A percentile compares a stretch with the other conserved stretches of the same genome.
These are phyloP conservation scores for Syncephalastrum contaminatum DNA, from an alignment of 371 early-diverging fungal genomes.

Conservation along the genomic window DNA sequence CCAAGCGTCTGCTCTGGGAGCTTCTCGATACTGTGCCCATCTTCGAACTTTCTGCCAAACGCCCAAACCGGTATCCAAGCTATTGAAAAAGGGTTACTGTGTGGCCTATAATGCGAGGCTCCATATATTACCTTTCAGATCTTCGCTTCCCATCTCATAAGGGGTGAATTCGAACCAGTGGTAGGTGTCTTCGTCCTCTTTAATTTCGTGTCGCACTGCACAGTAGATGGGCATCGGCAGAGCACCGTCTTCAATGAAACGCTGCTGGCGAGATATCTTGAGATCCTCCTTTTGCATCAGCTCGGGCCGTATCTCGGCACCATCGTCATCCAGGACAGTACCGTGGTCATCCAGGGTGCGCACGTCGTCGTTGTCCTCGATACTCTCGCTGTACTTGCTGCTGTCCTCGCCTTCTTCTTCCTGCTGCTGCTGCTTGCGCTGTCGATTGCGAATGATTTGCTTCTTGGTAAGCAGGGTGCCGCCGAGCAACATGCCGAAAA, in stretches of 20 bases:
- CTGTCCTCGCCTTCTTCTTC: constrained; percentile 7
- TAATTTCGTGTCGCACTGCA: constrained; percentile 60
- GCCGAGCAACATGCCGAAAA: constrained; percentile 58
- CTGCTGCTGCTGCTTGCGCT: background rate
- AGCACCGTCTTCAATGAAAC: constrained; percentile 58
- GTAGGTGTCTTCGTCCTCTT: constrained; percentile 31
- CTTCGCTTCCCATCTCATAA: constrained; percentile 73
- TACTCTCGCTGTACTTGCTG: constrained; percentile 5
- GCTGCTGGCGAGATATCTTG: constrained; percentile 31
- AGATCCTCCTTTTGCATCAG: constrained; percentile 22
- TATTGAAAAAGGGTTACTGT: background rate
- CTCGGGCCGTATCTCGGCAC: constrained; percentile 18
- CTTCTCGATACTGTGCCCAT: constrained; percentile 53
- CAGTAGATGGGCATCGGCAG: constrained; percentile 75
- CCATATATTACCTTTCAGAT: constrained; percentile 48
- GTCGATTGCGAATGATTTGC: constrained; percentile 10
- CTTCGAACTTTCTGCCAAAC: constrained; percentile 66
- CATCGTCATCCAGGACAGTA: constrained; percentile 22
- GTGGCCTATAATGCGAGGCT: background rate
- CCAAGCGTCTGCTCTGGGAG: constrained; percentile 65
- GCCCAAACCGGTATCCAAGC: constrained; percentile 76
- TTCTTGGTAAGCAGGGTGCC: constrained; percentile 46
- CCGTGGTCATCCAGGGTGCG: background rate
- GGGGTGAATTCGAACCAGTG: constrained; percentile 83
- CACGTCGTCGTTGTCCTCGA: background rate